Conservation (phyloP, 2,329 filamentous ascomycete species). For the Ophiosphaerella herpotricha region DNA sequence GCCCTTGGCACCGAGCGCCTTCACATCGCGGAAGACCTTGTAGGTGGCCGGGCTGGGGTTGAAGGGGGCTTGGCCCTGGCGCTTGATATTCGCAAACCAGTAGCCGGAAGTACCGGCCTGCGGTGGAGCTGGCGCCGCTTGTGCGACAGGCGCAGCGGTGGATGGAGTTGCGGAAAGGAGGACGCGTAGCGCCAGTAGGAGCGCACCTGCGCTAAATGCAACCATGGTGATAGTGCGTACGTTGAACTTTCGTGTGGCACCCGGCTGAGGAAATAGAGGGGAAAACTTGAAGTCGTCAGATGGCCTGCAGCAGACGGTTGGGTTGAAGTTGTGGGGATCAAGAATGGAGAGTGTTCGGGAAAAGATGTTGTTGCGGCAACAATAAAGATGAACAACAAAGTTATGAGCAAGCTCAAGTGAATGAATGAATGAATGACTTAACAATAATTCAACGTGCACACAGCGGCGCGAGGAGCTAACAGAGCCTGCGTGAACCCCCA, state of each 20-base stretch:
- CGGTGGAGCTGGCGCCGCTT: constrained; percentile 19
- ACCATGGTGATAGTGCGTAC: constrained; percentile 42
- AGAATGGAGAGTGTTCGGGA: constrained; percentile 13
- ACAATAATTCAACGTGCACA: constrained; percentile 32
- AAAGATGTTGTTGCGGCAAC: constrained; percentile 25
- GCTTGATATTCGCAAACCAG: constrained; percentile 73
- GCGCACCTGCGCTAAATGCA: constrained; percentile 42
- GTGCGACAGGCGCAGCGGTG: constrained; percentile 35
- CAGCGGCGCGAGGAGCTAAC: constrained; percentile 35
- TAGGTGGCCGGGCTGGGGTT: constrained; percentile 60
- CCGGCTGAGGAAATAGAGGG: constrained; percentile 19
- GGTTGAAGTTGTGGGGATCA: constrained; percentile 13
- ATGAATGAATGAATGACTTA: constrained; percentile 25
- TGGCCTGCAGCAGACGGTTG: constrained; percentile 32
- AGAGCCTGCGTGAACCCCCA: constrained; percentile 38
- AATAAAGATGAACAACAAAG: constrained; percentile 16
- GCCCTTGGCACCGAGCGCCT: constrained; percentile 52
- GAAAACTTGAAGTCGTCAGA: constrained; percentile 35
- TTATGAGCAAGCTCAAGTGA: constrained; percentile 29
- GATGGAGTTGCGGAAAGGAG: constrained; percentile 37
- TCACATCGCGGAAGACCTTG: constrained; percentile 61
- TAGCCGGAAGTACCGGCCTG: constrained; percentile 52
- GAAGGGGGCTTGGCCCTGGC: constrained; percentile 71
- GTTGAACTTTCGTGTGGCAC: constrained; percentile 19
- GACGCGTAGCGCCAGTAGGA: constrained; percentile 45